A percentile compares a stretch with the other conserved stretches of the same genome.
These are phyloP conservation scores for Cutaneotrichosporon sp. DNA, from an alignment of 1,284 basidiomycete genomes.

Conservation along the genomic window DNA sequence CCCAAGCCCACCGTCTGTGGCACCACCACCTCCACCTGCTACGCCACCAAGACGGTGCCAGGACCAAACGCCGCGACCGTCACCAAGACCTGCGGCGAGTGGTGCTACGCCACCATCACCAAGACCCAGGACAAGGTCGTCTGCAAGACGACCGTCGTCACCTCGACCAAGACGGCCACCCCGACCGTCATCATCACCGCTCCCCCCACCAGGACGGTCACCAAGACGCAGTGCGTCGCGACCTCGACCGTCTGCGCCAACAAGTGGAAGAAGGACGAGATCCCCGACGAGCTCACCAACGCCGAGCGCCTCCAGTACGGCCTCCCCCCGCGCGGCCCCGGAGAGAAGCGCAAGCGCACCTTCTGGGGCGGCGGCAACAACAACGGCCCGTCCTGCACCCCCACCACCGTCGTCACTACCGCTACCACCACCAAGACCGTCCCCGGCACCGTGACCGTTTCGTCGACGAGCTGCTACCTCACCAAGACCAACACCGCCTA, in stretches of 20 bases:
- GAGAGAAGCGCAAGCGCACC: slow-evolving; percentile 6
- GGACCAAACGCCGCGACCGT: not conserved
- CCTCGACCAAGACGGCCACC: slow-evolving; percentile 4
- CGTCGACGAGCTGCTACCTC: slow-evolving; percentile 9
- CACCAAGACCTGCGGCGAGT: slow-evolving; percentile 2
- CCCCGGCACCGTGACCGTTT: not conserved
- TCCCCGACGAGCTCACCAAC: slow-evolving; percentile 15
- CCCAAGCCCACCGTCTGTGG: slow-evolving; percentile 10
- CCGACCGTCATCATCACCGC: slow-evolving; percentile 4
- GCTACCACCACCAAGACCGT: slow-evolving; percentile 13
- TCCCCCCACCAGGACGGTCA: slow-evolving; percentile 7
- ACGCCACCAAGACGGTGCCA: not conserved
- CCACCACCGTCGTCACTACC: slow-evolving; percentile 9
- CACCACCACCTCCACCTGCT: slow-evolving; percentile 5
- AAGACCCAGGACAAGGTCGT: not conserved
- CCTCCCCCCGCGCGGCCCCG: slow-evolving; percentile 11
- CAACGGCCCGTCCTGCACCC: slow-evolving; percentile 10
- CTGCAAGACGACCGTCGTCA: slow-evolving; percentile 7
- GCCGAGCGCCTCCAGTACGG: slow-evolving; percentile 12
- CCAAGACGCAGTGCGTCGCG: not conserved
- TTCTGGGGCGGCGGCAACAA: not conserved
- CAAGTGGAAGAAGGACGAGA: slow-evolving; percentile 16
- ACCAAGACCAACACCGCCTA: slow-evolving; percentile 6
- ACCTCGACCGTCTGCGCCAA: slow-evolving; percentile 9
- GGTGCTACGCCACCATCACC: slow-evolving; percentile 12